Percentiles rank a stretch among this genome's conserved stretches.
These are phyloP conservation scores for Trametes pubescens DNA, from an alignment of 1,284 basidiomycete genomes.

Conservation along the genomic window DNA sequence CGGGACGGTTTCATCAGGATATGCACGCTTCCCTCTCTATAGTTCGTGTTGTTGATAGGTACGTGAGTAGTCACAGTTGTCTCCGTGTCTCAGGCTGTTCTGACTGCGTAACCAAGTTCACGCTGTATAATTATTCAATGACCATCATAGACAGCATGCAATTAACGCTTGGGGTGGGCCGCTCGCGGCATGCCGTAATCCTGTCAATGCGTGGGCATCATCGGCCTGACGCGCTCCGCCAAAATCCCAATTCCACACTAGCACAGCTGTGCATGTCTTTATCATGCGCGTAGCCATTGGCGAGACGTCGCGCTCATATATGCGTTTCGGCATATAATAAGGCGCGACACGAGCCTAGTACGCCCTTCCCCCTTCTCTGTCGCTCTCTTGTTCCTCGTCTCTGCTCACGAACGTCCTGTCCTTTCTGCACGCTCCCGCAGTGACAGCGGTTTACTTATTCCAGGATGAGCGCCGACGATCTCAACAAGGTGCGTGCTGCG, in stretches of 20 bases:
- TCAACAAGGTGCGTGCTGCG: slow-evolving; percentile 1
- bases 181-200: neutral
- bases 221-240: neutral
- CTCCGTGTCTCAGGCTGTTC: too few species aligned
- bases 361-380: neutral
- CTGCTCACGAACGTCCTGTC: neutral
- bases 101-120: neutral
- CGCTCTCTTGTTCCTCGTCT: neutral
- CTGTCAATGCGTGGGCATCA: neutral
- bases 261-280: neutral
- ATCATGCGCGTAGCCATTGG: neutral
- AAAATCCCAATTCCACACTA: neutral
- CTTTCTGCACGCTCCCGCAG: neutral
- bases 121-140: too few species aligned
- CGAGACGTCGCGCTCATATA: neutral
- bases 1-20: too few species aligned
- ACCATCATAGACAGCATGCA: neutral
- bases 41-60: too few species aligned
- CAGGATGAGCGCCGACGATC: neutral
- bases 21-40: too few species aligned
- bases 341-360: neutral
- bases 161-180: neutral
- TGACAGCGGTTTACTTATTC: too few species aligned
- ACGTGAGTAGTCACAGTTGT: too few species aligned
- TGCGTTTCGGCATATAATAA: neutral